phyloP scores from a whole-genome alignment of 345 rosid species.

The Acer saccharum region DNA sequence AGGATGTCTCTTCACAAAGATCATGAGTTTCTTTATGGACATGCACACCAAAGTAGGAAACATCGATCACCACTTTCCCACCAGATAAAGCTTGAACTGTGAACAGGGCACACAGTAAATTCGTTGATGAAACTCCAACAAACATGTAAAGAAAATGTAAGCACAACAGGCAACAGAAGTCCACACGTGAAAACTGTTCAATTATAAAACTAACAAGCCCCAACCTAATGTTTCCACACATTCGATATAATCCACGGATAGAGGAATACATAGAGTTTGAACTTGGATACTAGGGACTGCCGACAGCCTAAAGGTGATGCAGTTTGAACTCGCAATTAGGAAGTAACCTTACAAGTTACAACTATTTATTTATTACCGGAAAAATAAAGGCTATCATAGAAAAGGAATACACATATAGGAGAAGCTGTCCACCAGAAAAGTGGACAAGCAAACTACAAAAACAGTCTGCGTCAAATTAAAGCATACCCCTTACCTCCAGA shows the following conservation, averaged over 20 bases:
- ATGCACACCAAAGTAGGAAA: constrained; percentile 45
- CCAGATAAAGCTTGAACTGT: constrained; percentile 50
- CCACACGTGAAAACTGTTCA: not conserved
- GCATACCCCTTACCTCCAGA: too few species aligned
- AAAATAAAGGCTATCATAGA: too few species aligned
- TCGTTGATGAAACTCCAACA: not conserved
- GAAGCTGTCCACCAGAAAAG: not conserved
- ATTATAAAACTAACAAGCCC: not conserved
- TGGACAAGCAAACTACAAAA: too few species aligned
- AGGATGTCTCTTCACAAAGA: constrained; percentile 57
- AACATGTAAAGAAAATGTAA: not conserved
- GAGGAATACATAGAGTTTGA: too few species aligned
- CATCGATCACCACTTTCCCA: constrained; percentile 55
- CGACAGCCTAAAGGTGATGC: not conserved
- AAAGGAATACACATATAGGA: too few species aligned
- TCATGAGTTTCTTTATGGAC: constrained; percentile 58
- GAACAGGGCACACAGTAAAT: not conserved
- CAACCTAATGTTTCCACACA: not conserved
- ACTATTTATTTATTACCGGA: too few species aligned
- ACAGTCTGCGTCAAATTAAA: too few species aligned
- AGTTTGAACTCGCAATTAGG: not conserved
- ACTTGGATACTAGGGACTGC: not conserved
- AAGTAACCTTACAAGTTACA: not conserved
- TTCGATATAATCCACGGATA: too few species aligned
- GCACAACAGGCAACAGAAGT: not conserved